These are phyloP conservation scores for Ophiostoma pallidulum DNA, from an alignment of 2,329 filamentous ascomycete genomes.

Conservation along the genomic window DNA sequence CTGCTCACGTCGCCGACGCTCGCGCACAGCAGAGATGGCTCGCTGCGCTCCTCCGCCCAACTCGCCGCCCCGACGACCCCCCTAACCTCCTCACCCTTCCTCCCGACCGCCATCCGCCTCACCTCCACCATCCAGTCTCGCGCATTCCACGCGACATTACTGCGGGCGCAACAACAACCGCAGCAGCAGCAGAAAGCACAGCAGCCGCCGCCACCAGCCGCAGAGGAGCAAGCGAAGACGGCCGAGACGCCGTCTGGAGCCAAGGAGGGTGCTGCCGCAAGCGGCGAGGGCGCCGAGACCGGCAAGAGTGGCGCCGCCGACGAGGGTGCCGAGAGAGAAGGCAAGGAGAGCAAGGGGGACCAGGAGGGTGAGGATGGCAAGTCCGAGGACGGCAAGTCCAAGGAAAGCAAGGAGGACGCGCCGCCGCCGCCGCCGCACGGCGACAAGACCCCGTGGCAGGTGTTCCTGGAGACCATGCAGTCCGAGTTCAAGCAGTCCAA, in stretches of 20 bases:
- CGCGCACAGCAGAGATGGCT: conserved; percentile 7
- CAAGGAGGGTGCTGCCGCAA: conserved; percentile 26
- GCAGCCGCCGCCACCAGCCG: conserved; percentile 4
- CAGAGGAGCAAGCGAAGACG: conserved; percentile 15
- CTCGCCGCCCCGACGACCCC: conserved; percentile 22
- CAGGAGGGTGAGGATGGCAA: conserved; percentile 44
- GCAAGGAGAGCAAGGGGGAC: conserved; percentile 31
- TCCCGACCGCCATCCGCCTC: conserved; percentile 30
- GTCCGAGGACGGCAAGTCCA: no score
- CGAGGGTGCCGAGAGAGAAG: conserved; percentile 20
- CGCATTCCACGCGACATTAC: conserved; percentile 26
- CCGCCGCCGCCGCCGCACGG: conserved; percentile 92
- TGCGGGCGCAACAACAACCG: conserved; percentile 22
- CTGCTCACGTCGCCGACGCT: conserved; percentile 27
- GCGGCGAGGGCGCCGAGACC: conserved; percentile 31
- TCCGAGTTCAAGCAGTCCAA: conserved; percentile 93
- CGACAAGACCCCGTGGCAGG: conserved; percentile 97
- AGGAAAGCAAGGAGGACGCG: conserved; percentile 51
- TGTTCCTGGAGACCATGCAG: conserved; percentile 94
- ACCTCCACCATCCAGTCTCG: conserved; percentile 22
- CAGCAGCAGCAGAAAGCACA: no score
- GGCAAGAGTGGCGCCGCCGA: conserved; percentile 31
- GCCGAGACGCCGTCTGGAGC: conserved; percentile 26
- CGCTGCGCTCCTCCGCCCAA: conserved; percentile 21
- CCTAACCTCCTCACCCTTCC: conserved; percentile 39